These are phyloP conservation scores for Leishmania arabica DNA, from an alignment of 208 protist species.

Conservation along the genomic window DNA sequence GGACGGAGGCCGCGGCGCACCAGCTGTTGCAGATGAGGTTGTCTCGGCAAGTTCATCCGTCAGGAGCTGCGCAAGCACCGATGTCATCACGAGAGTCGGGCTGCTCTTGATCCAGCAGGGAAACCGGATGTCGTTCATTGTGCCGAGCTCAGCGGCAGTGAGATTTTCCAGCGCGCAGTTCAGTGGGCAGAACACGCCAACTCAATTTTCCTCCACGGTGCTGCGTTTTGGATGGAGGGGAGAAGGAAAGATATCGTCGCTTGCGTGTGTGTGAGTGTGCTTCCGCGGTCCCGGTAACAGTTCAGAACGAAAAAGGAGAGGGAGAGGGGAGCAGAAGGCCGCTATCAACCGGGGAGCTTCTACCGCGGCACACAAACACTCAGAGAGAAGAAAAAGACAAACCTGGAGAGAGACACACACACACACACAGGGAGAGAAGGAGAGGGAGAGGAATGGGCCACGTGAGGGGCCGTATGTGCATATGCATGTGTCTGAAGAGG, in stretches of 20 bases:
- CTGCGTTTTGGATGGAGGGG: neutral
- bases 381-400: neutral
- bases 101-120: conserved; percentile 66
- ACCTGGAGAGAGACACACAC: neutral
- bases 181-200: neutral
- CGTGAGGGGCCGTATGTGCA: neutral
- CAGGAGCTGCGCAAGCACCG: conserved; percentile 43
- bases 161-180: neutral
- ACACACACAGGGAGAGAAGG: too few relatives aligned
- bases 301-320: too few relatives aligned
- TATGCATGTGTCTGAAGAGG: neutral
- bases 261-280: neutral
- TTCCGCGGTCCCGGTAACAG: neutral
- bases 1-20: neutral
- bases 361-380: neutral
- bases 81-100: conserved; percentile 61
- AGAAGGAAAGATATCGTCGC: neutral
- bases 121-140: conserved; percentile 84
- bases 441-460: neutral
- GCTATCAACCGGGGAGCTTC: neutral
- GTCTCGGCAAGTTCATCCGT: conserved; percentile 6
- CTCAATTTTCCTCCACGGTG: neutral
- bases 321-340: neutral
- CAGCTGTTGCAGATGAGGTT: neutral
- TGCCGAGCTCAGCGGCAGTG: neutral